Base-by-base conservation (phyloP, 2,329 filamentous ascomycete species). In the Xylaria sp. region DNA sequence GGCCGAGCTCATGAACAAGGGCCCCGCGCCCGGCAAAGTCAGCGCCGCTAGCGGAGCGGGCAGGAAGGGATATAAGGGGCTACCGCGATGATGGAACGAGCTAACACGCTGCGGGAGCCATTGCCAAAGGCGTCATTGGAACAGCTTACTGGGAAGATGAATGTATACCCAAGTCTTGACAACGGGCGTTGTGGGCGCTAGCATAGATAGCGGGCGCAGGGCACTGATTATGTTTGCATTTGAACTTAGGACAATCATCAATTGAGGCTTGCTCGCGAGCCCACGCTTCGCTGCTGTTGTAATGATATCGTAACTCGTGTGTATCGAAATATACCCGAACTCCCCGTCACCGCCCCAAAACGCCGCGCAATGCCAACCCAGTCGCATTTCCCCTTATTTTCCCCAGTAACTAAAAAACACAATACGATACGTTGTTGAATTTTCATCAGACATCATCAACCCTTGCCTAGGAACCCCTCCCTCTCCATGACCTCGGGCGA, bases 401-500 rank as follows among this genome's bases (percentile, higher is more conserved):
- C 40, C 51, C 44, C n/a, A n/a, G n/a, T n/a, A n/a, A n/a, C n/a
- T n/a, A n/a, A n/a, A n/a, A n/a, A n/a, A n/a, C n/a, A n/a, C n/a
- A n/a, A 54, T 21, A 57, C 51, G 48, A 52, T 50, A 57, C 38
- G 49, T 38, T 48, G 48, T 44, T 44, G 44, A 42, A 26, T 38
- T 43, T 22, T 34, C 56, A 21, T 5, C 47, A 22, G 19, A 11
- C 37, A 50, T 6, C 17, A 34, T 58, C 56, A 79, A 49, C 67
- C 74, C 74, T 88, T 85, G 54, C 85, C 88, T 64, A 96, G 71
- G 66, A 91, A 89, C 57, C 87, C 87, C 79, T 99, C 94, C 70
- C 94, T 80, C 78, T 97, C 93, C 72, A 97, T 78, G 39, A 97
- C 93, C 71, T 91, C 90, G n/a, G 86, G 81, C 61, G 90, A 87